A percentile compares a stretch with the other conserved stretches of the same genome.
Evolutionary conservation across 169 alveolate species (phyloP).

Genomic region (Plasmodium falciparum): DNA sequence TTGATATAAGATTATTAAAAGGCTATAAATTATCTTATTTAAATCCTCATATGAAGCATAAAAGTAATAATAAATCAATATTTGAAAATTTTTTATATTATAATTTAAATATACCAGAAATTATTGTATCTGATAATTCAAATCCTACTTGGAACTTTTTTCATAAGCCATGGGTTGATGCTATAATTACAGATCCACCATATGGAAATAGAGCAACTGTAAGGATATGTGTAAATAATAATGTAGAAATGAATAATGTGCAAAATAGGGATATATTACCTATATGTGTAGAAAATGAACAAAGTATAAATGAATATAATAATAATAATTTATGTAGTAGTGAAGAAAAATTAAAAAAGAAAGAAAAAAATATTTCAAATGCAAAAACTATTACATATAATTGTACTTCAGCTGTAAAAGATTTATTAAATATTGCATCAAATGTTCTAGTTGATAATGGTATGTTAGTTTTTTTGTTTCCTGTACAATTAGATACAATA

Average conservation of each 20-base stretch:
- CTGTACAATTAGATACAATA: constrained; percentile 78
- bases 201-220: constrained; percentile 91
- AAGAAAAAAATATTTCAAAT: constrained; percentile 15
- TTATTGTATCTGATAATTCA: constrained; percentile 76
- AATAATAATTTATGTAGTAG: not conserved
- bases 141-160: constrained; percentile 65
- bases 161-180: constrained; percentile 93
- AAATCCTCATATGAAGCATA: constrained; percentile 82
- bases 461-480: constrained; percentile 87
- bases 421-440: constrained; percentile 80
- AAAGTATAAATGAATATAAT: not conserved
- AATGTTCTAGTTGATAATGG: constrained; percentile 84
- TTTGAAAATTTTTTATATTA: constrained; percentile 81
- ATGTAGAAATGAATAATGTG: not conserved
- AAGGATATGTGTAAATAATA: constrained; percentile 21
- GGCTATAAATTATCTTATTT: constrained; percentile 89
- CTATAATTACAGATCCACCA: constrained; percentile 98
- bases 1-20: constrained; percentile 94
- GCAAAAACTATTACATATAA: constrained; percentile 50
- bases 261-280: not conserved
- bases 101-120: constrained; percentile 79
- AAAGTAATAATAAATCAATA: constrained; percentile 67
- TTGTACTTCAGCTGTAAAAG: constrained; percentile 61
- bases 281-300: not conserved
- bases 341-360: not conserved